Base-by-base conservation (phyloP, 225 moss, liverwort and hornwort genomes). In the Anthoceros angustus region DNA sequence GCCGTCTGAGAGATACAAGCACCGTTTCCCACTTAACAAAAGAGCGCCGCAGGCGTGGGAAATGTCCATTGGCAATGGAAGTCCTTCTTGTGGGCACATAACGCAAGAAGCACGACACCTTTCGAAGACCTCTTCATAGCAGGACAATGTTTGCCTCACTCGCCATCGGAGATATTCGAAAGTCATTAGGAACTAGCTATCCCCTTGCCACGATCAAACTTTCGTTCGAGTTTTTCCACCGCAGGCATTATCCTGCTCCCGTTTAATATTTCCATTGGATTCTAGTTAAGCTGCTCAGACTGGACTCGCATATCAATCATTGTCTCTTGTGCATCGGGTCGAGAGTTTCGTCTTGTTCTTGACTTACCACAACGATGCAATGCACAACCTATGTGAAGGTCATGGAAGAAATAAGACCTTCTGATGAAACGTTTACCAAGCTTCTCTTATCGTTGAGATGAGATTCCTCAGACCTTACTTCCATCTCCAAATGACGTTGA, bases 361-460 rank as follows among this genome's bases (percentile, higher is more conserved):
- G 5, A 18, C 16, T 23, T 55, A 55, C n/a, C 55, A 15, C 45
- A 46, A 11, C 16, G 5, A 11, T 11, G 45, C 12, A 11, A 6
- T 11, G 2, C 11, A 11, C 11, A 46, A 46, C 45, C 11, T 16
- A 1, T 46, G 12, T 16, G 45, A 11, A 16, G 11, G 3, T 5
- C 45, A 46, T 46, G 45, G 16, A 46, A 11, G 16, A 46, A 46
- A 11, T 11, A 2, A 11, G 16, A 6, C 11, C 0, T 11, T 11
- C 12, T 1, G 55, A n/a, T n/a, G 55, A 55, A 20, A 55, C 49
- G 8, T 14, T 66, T 72, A 78, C 78, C 78, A 78, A 66, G 63
- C 25, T 42, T 2, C 67, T 72, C 39, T 62, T 42, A 24, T 63
- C 41, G 43, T 64, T 5, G 2, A 62, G 14, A 80, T 74, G 18